These are phyloP conservation scores for Aspergillus homomorphus DNA, from an alignment of 495 filamentous ascomycete genomes.

Conservation along the genomic window DNA sequence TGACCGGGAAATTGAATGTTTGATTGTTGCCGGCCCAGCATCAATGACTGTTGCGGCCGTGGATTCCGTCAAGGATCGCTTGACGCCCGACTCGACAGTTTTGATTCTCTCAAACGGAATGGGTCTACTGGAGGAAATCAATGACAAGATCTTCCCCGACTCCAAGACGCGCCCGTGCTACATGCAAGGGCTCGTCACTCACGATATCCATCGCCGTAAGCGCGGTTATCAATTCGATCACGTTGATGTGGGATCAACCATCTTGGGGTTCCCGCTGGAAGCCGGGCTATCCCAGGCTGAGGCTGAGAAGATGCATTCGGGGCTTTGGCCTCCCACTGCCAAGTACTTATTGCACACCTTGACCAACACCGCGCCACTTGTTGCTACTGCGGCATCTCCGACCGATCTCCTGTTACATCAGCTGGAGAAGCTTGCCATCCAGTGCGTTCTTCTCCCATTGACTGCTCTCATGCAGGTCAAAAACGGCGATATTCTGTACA, in stretches of 20 bases:
- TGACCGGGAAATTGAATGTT: conserved; percentile 61
- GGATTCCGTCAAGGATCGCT: conserved; percentile 54
- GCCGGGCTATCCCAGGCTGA: background rate
- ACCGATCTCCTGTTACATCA: conserved; percentile 52
- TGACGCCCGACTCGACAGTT: conserved; percentile 72
- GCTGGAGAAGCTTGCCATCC: conserved; percentile 77
- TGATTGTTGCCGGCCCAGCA: conserved; percentile 70
- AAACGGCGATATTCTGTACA: conserved; percentile 70
- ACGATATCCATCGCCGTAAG: conserved; percentile 54
- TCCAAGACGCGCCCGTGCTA: conserved; percentile 64
- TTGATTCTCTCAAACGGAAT: conserved; percentile 81
- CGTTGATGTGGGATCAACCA: conserved; percentile 58
- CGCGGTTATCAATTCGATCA: conserved; percentile 61
- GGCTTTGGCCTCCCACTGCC: conserved; percentile 39
- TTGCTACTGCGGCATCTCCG: conserved; percentile 44
- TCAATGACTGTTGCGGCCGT: conserved; percentile 57
- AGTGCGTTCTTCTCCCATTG: conserved; percentile 76
- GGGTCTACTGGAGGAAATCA: conserved; percentile 73
- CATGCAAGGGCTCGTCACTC: conserved; percentile 67
- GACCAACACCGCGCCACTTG: conserved; percentile 47
- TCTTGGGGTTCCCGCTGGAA: conserved; percentile 49
- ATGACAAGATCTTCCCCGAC: conserved; percentile 63
- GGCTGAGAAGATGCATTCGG: background rate
- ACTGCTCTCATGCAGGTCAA: conserved; percentile 67
- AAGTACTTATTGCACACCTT: conserved; percentile 51